Base-by-base conservation (phyloP, 768 basidiomycete species). In the Trametes meyenii region DNA sequence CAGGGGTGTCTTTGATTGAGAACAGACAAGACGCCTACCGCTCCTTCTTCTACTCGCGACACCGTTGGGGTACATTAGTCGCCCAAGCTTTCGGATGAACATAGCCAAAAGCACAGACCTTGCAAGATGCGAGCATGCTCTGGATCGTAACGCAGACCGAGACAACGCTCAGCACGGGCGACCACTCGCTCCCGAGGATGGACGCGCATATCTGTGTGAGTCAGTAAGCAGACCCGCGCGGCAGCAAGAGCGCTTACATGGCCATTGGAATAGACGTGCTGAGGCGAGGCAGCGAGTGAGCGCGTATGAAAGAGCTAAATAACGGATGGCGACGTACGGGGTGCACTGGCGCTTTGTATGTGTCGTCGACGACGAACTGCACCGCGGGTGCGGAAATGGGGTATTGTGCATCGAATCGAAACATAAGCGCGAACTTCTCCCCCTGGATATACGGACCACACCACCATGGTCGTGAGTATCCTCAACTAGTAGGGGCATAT, bases 101-200 rank as follows among this genome's bases (percentile, higher is more conserved):
- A 46, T 39, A n/a, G 12, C 4, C 36, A 23, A 5, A 60, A 65
- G 48, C 63, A 55, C 75, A 19, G 40, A 90, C 92, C 86, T 92
- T 95, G 84, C 90, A 93, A 7, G 90, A 92, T 23, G 92, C 94
- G 59, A 96, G 81, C 94, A 96, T 96, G 69, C 90, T 92, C 76
- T 95, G 94, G 49, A 96, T 75, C 3, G 93, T 94, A 17, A 94
- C 83, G 68, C 91, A 94, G 44, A 94, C 85, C 2, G 90, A 83
- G 26, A 87, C 79, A 21, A 92, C 91, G 62, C 88, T 92, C 64
- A 94, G 75, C n/a, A 93, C 91, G 0, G 92, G 93, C 11, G 90
- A 92, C 92, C 92, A 94, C 65, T 94, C 93, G 67, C 83, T 89
- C 26, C 92, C 94, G 8, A 96, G 84, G 58, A 96, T 94, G 14